Evolutionary conservation across 2,329 filamentous ascomycete genomes (phyloP).

Genomic region (Exophiala dermatitidis): DNA sequence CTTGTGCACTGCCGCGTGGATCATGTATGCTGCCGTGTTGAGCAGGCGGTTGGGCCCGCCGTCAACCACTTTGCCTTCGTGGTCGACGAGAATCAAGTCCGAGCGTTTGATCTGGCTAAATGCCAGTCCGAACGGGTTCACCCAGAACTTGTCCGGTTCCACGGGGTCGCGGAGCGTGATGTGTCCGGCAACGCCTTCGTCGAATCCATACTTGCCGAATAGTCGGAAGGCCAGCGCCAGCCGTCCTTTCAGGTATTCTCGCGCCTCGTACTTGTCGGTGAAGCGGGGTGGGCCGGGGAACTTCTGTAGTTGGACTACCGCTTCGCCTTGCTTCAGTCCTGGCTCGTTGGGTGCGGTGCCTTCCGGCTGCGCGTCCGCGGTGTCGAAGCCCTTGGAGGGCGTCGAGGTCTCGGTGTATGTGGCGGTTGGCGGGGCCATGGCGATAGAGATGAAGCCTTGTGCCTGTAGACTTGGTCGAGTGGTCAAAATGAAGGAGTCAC

Average conservation of each 20-base stretch:
- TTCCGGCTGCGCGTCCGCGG: constrained; percentile 10
- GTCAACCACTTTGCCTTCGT: constrained; percentile 37
- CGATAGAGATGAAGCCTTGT: not conserved
- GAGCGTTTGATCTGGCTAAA: constrained; percentile 34
- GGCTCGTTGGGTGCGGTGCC: constrained; percentile 23
- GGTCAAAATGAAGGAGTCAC: not conserved
- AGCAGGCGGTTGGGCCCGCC: constrained; percentile 36
- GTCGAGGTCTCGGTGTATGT: constrained; percentile 18
- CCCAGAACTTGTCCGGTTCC: constrained; percentile 48
- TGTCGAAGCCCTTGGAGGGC: constrained; percentile 18
- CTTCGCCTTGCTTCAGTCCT: constrained; percentile 9
- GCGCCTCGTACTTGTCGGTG: constrained; percentile 32
- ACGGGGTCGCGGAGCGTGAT: constrained; percentile 51
- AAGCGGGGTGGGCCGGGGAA: constrained; percentile 28
- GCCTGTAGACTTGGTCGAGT: not conserved
- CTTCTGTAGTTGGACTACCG: constrained; percentile 16
- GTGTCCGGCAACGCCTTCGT: constrained; percentile 56
- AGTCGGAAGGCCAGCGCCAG: constrained; percentile 52
- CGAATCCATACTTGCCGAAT: constrained; percentile 51
- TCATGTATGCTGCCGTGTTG: constrained; percentile 50
- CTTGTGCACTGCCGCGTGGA: constrained; percentile 53
- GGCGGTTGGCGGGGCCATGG: constrained; percentile 19
- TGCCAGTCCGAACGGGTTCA: constrained; percentile 23
- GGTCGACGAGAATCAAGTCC: constrained; percentile 37
- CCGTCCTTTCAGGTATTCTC: constrained; percentile 36